Conservation (phyloP, 78 protist genomes). For the Dictyostelium citrinum region DNA sequence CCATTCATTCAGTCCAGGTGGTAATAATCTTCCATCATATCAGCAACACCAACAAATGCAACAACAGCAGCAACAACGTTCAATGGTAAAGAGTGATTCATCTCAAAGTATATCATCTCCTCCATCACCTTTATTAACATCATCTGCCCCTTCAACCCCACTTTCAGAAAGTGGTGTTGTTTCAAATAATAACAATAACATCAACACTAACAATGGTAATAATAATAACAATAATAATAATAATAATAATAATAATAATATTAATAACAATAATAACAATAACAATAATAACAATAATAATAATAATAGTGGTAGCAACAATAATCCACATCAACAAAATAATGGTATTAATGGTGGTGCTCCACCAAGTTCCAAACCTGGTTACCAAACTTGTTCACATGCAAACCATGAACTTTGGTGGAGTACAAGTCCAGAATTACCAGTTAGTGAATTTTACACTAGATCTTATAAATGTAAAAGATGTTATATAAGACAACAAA, state of each 20-base stretch:
- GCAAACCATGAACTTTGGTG: constrained; percentile 67
- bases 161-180: background rate
- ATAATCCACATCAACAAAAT: background rate
- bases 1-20: background rate
- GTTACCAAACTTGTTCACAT: constrained; percentile 58
- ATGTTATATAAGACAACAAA: constrained; percentile 72
- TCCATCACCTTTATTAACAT: background rate
- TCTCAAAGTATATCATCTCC: constrained; percentile 3
- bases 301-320: background rate
- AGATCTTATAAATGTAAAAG: constrained; percentile 65
- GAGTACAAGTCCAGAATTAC: constrained; percentile 54
- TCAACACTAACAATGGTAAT: background rate
- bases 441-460: constrained; percentile 55
- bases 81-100: constrained; percentile 15
- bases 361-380: background rate
- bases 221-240: background rate
- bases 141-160: constrained; percentile 29
- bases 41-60: background rate
- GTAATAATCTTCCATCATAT: background rate
- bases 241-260: too few species aligned
- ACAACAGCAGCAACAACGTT: constrained; percentile 1
- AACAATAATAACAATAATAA: background rate
- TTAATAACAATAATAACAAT: background rate
- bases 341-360: background rate
- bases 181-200: background rate